phyloP scores from a whole-genome alignment of 2,329 filamentous ascomycete species.

The Pseudogymnoascus sp. region DNA sequence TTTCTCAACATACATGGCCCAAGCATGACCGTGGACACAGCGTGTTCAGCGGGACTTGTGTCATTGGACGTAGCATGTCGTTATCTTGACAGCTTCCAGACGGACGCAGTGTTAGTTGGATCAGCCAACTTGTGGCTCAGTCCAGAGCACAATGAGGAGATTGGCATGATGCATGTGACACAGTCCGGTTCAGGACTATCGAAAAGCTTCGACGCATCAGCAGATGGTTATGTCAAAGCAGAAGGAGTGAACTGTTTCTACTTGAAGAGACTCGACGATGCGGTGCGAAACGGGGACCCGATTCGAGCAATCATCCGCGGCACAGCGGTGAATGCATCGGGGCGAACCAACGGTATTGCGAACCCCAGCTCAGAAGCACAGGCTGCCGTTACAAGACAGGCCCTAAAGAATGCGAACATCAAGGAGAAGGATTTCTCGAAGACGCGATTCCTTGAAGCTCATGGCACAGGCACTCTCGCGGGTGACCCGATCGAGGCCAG shows the following conservation, averaged over 20 bases:
- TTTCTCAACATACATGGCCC: constrained; percentile 40
- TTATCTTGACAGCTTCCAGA: background rate
- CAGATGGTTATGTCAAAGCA: constrained; percentile 56
- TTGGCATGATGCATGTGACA: constrained; percentile 34
- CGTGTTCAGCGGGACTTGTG: constrained; percentile 30
- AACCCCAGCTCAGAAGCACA: constrained; percentile 43
- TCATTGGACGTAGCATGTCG: constrained; percentile 16
- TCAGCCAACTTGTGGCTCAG: constrained; percentile 33
- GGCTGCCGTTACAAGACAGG: background rate
- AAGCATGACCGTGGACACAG: constrained; percentile 22
- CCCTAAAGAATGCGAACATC: background rate
- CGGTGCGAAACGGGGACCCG: constrained; percentile 50
- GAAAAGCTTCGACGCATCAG: constrained; percentile 44
- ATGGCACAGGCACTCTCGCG: background rate
- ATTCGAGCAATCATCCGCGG: constrained; percentile 49
- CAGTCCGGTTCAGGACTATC: constrained; percentile 17
- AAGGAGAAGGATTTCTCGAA: constrained; percentile 14
- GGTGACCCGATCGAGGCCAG: constrained; percentile 16
- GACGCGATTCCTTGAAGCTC: background rate
- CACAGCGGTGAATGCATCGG: constrained; percentile 46
- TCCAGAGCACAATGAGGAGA: background rate
- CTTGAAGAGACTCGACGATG: constrained; percentile 51
- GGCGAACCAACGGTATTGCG: constrained; percentile 48
- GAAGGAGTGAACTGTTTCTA: constrained; percentile 55
- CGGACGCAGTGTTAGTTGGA: background rate